phyloP scores from a whole-genome alignment of 345 rosid genomes.

The Mallotus nudiflorus region DNA sequence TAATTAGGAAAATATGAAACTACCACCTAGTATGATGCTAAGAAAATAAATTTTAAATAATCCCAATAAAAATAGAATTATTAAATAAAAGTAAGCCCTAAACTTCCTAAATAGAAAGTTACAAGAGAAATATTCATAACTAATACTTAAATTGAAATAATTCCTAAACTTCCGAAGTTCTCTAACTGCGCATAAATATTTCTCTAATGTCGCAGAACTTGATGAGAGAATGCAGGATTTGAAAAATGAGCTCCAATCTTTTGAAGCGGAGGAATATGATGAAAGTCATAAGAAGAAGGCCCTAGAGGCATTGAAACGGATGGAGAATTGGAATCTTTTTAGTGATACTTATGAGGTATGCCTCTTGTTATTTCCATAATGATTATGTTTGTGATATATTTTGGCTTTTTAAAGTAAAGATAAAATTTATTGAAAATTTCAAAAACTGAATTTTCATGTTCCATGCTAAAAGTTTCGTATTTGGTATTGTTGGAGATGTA shows the following conservation, averaged over 20 bases:
- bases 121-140: too few relatives aligned
- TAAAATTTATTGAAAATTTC: too few relatives aligned
- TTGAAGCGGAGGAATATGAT: constrained; percentile 83
- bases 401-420: constrained; percentile 6
- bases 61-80: too few relatives aligned
- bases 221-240: constrained; percentile 95
- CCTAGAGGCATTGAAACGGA: constrained; percentile 71
- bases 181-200: too few relatives aligned
- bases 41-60: too few relatives aligned
- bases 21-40: too few relatives aligned
- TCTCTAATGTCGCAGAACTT: constrained; percentile 58
- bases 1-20: too few relatives aligned
- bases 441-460: neutral
- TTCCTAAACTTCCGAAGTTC: too few relatives aligned
- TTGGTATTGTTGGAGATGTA: too few relatives aligned
- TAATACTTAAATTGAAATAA: too few relatives aligned
- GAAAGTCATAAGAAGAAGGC: constrained; percentile 84
- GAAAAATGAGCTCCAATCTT: constrained; percentile 89
- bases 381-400: constrained; percentile 16
- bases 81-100: too few relatives aligned
- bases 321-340: constrained; percentile 98
- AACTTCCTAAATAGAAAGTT: too few relatives aligned
- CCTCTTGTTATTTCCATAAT: constrained; percentile 11
- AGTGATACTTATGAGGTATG: constrained; percentile 76
- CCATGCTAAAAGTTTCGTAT: neutral